phyloP scores from a whole-genome alignment of 2,329 filamentous ascomycete species.

The Xylaria sp. region DNA sequence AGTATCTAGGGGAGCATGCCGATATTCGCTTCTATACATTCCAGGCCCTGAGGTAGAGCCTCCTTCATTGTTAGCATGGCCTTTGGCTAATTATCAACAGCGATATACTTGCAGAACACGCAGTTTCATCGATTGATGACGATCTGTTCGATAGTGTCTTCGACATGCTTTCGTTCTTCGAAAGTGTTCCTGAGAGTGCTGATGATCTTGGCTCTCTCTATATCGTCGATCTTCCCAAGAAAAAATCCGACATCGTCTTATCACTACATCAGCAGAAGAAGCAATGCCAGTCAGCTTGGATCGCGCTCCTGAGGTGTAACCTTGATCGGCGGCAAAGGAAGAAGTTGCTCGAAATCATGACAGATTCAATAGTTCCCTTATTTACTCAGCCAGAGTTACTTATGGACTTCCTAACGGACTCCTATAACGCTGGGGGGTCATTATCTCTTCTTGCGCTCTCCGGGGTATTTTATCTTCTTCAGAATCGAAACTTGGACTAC shows the following conservation, averaged over 20 bases:
- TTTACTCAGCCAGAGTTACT: slow-evolving; percentile 88
- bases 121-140: slow-evolving; percentile 44
- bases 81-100: slow-evolving; percentile 32
- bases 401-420: slow-evolving; percentile 97
- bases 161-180: slow-evolving; percentile 72
- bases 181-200: slow-evolving; percentile 74
- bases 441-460: slow-evolving; percentile 89
- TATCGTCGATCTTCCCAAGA: slow-evolving; percentile 69
- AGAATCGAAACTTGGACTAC: slow-evolving; percentile 94
- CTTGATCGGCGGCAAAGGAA: slow-evolving; percentile 82
- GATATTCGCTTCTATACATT: slow-evolving; percentile 89
- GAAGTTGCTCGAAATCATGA: slow-evolving; percentile 77
- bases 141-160: slow-evolving; percentile 67
- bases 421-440: slow-evolving; percentile 86
- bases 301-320: slow-evolving; percentile 76
- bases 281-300: slow-evolving; percentile 87
- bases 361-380: slow-evolving; percentile 85
- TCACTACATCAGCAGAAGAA: slow-evolving; percentile 79
- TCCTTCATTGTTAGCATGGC: too few species aligned
- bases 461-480: slow-evolving; percentile 94
- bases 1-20: slow-evolving; percentile 82
- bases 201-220: slow-evolving; percentile 78
- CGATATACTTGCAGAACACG: slow-evolving; percentile 49
- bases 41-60: slow-evolving; percentile 72
- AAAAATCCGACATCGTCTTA: slow-evolving; percentile 73